Base-by-base conservation (phyloP, 352 stramenopile species). In the Globisporangium abappressorium region DNA sequence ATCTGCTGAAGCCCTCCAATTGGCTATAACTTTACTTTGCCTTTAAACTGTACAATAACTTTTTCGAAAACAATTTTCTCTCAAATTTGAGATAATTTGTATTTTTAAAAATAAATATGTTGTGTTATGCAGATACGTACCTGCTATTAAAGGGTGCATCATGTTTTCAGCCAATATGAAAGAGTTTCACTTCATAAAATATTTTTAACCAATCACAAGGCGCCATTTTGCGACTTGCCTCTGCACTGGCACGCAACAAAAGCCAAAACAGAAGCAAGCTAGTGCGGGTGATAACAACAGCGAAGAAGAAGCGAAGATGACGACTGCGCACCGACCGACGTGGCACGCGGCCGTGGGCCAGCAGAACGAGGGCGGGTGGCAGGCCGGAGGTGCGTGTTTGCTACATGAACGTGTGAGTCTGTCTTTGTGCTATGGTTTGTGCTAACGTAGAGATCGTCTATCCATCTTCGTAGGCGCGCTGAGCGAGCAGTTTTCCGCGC, bases 281-380 rank as follows among this genome's bases (percentile, higher is more conserved):
- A 57, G 49, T 62, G 49, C 6, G 18, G 49, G 53, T 20, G n/a
- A 51, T 11, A 51, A 51, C 43, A 54, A 9, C 43, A 54, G 20
- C 24, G 38, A 26, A 64, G 24, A 63, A 60, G 11, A 51, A 51
- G 43, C 18, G 43, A 64, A 41, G 33, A 95, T 95, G 85, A 95
- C 87, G 75, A 95, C 85, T n/a, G 87, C 87, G 41, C 85, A 93
- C 69, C 83, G 87, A 66, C 85, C 87, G 74, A 95, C 87, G 24
- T 95, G 85, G 85, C 82, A 95, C 70, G 87, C 87, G 63, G 87
- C 87, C 64, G 85, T 95, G 65, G 87, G 87, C 46, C 85, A 95
- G 73, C 83, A 90, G 65, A 95, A 94, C 72, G 85, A 95, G 66
- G 87, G 87, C 55, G 87, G 87, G 75, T 95, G 87, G 85, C 84